Conservation (phyloP, 2,329 filamentous ascomycete species). For the Plectosphaerella cucumerina region DNA sequence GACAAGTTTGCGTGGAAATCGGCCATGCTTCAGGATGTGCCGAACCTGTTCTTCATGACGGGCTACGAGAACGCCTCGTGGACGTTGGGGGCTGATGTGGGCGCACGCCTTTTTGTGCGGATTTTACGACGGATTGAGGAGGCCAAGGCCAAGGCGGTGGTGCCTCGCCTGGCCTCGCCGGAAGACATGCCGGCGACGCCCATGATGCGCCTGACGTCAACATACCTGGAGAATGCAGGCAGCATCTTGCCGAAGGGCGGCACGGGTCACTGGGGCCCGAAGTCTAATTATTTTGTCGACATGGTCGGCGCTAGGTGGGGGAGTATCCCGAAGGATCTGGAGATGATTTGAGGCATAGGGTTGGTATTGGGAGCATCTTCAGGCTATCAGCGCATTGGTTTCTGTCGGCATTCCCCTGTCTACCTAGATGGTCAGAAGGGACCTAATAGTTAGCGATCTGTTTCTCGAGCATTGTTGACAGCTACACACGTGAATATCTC, state of each 20-base stretch:
- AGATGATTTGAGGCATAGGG: neutral
- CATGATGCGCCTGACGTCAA: slow-evolving; percentile 41
- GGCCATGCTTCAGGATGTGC: slow-evolving; percentile 58
- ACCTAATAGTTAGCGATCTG: no score
- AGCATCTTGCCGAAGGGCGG: slow-evolving; percentile 43
- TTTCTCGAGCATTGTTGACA: no score
- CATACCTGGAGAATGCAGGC: slow-evolving; percentile 42
- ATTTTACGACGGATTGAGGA: slow-evolving; percentile 46
- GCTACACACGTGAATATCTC: no score
- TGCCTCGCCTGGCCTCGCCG: slow-evolving; percentile 35
- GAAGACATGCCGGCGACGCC: slow-evolving; percentile 30
- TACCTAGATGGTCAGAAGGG: no score
- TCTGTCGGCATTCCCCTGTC: no score
- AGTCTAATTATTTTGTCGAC: neutral
- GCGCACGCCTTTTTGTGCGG: slow-evolving; percentile 42
- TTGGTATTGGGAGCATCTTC: no score
- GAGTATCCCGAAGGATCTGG: neutral
- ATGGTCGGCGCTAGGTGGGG: neutral
- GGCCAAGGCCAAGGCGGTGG: slow-evolving; percentile 33
- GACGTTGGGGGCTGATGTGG: slow-evolving; percentile 58
- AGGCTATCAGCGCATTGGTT: no score
- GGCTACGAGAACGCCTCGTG: slow-evolving; percentile 59
- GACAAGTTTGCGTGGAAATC: slow-evolving; percentile 53
- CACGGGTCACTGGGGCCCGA: slow-evolving; percentile 18
- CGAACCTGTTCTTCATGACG: slow-evolving; percentile 54